Base-by-base conservation (phyloP, 805 yeast genomes). In the Kurtzmaniella cleridarum region DNA sequence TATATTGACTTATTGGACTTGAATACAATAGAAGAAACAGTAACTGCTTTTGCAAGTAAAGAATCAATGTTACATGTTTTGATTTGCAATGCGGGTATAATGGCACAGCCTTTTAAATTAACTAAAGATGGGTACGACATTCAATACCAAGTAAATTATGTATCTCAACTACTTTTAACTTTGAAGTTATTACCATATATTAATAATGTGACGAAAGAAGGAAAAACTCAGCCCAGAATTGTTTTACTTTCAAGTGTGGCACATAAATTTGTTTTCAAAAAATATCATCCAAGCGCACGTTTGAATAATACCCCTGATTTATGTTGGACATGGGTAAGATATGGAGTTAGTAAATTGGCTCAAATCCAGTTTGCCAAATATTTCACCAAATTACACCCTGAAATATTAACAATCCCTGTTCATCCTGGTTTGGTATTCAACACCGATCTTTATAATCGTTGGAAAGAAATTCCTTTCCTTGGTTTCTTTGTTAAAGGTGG, bases 1-100 rank as follows among this genome's bases (percentile, higher is more conserved):
- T 74, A 78, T 38, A 49, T 78, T 39, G 90, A 84, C 55, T 60
- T 84, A 40, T 49, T 75, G 18, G 75, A 52, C 42, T 45, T 62
- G 13, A 37, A 41, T 6, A 48, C 60, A 1, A 57, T 62, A n/a
- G 54, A 41, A 9, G 39, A 35, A 7, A 64, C 63, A 2, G 66
- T 60, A 5, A 43, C 48, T 2, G 47, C 42, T 7, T 59, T 66
- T 34, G 26, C 33, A 10, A 27, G 36, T 12, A 42, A 45, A 9
- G 73, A 66, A 42, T 35, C 45, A 1, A 45, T 48, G 18, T 45
- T 67, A 24, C 60, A 67, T 35, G 36, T 65, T 20, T 56, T 67
- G 35, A 55, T 67, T 36, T 61, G 61, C 42, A 67, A 67, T 47
- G 73, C 72, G 3, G 72, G 73, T 1, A 36, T 66, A 11, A 64